Evolutionary conservation across 2,329 filamentous ascomycete genomes (phyloP), one percentile per base, ranked within the genome.

Genomic region (Exophiala sideris): DNA sequence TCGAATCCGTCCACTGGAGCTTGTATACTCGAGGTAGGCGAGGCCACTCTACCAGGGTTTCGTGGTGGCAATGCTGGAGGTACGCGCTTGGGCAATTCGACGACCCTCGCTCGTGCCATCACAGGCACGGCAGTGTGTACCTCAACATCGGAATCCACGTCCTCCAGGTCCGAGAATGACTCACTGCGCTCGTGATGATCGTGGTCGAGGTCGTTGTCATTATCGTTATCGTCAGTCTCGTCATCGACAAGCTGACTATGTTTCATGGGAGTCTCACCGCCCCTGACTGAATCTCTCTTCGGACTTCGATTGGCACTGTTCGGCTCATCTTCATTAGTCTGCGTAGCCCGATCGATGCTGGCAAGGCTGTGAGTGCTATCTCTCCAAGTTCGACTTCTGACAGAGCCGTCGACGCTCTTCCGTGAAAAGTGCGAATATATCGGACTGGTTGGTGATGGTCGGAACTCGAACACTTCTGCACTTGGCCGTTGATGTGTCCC

Each of bases 401-500:
- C 83, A 66, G 83, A 88, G 8, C 85, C 87, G 58, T 91, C 87
- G 18, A 84, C 74, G 71, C 89, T 95, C 66, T 82, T 83, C 56
- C 87, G 71, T 35, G 69, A 68, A 63, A 81, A 83, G 69, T 74
- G 84, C 71, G 68, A 74, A 70, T 77, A 84, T 35, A 76, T 65
- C 6, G 91, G 89, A 68, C 89, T 95, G 8, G 83, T 83, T 1
- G 89, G 87, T 48, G 79, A 83, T 2, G 89, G 88, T 61, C 84
- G 84, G 70, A 89, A 94, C 66, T 92, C 89, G 68, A 96, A 95
- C 62, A 87, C 83, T 54, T 86, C 89, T 73, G 86, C 90, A 20
- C 82, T 78, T 2, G 91, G 89, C 51, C 89, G 79, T 50, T 82
- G 77, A 46, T 84, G 82, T 2, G 86, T 87, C 33, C 90, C 91